phyloP scores from a whole-genome alignment of 73 alveolate species.

The Paramecium pentaurelia region DNA sequence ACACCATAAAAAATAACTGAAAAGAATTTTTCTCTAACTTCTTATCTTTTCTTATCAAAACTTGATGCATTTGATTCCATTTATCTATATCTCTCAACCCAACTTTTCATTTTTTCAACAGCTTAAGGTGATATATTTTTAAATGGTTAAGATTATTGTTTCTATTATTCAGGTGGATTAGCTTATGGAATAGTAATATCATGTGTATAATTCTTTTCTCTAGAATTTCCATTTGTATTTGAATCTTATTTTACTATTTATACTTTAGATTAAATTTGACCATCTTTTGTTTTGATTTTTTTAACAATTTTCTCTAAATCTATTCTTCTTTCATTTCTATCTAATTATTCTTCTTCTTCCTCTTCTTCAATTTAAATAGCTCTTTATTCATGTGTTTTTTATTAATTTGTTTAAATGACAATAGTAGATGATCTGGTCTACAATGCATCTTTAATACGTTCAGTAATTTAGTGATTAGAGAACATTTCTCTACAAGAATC shows the following conservation, averaged over 20 bases:
- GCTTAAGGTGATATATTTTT: background rate
- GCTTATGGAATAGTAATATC: background rate
- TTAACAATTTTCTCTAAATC: background rate
- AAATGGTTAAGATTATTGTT: background rate
- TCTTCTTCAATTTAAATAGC: constrained; percentile 14
- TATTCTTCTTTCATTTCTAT: background rate
- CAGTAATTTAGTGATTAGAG: background rate
- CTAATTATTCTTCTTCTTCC: background rate
- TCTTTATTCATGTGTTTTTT: background rate
- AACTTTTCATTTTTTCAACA: background rate
- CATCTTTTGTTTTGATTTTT: background rate
- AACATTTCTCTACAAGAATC: background rate
- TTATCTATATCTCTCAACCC: constrained; percentile 21
- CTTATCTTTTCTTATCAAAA: constrained; percentile 38
- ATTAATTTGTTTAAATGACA: background rate
- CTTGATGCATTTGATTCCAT: background rate
- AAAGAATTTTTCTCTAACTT: constrained; percentile 32
- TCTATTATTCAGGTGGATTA: background rate
- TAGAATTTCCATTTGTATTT: background rate
- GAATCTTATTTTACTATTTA: background rate
- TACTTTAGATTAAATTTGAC: background rate
- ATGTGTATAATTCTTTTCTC: background rate
- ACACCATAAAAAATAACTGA: constrained; percentile 9
- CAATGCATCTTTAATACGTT: background rate
- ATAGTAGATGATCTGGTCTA: background rate